A percentile compares a stretch with the other conserved stretches of the same genome.
Evolutionary conservation across 495 filamentous ascomycete genomes (phyloP).

Genomic region (Tuber indicum): DNA sequence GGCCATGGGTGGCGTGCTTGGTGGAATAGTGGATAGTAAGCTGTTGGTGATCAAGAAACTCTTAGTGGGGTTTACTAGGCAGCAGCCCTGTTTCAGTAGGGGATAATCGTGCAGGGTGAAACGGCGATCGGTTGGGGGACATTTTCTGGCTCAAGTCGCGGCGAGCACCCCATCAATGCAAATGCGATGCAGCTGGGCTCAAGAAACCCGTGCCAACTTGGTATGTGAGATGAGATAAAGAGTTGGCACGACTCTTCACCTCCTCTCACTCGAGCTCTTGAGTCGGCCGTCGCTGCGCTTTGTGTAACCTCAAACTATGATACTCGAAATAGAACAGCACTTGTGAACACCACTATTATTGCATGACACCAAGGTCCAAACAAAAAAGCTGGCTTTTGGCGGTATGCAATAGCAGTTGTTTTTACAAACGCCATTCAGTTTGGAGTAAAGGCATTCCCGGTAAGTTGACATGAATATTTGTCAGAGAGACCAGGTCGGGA

Average conservation of each 20-base stretch:
- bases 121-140: background rate
- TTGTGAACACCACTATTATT: too few relatives aligned
- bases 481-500: background rate
- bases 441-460: too few relatives aligned
- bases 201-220: background rate
- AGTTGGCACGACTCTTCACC: background rate
- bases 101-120: background rate
- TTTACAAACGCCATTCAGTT: too few relatives aligned
- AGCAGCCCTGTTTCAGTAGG: background rate
- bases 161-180: background rate
- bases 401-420: too few relatives aligned
- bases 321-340: too few relatives aligned
- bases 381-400: too few relatives aligned
- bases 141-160: background rate
- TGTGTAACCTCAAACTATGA: background rate
- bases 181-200: background rate
- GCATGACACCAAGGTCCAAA: too few relatives aligned
- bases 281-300: background rate
- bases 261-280: background rate
- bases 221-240: background rate
- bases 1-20: background rate
- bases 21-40: background rate
- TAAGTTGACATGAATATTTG: background rate
- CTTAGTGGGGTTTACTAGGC: background rate
- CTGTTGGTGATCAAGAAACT: background rate